Conservation (phyloP, 2,329 filamentous ascomycete genomes). For the Curvularia hawaiiensis region DNA sequence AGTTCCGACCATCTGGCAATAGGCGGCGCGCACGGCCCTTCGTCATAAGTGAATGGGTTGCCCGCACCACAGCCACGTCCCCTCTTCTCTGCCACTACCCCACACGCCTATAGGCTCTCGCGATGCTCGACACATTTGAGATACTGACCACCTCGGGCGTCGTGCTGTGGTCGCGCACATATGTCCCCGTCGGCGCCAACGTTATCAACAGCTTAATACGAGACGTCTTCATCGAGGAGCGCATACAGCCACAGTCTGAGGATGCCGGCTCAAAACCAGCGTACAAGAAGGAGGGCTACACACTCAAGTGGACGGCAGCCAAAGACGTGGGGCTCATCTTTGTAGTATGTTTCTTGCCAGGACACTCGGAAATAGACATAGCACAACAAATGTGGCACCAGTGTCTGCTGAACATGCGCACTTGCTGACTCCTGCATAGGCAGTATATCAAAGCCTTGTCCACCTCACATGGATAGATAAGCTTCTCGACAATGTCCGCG, state of each 20-base stretch:
- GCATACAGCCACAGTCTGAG: slow-evolving; percentile 65
- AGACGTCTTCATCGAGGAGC: slow-evolving; percentile 98
- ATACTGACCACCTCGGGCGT: slow-evolving; percentile 95
- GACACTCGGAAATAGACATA: background rate
- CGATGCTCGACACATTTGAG: slow-evolving; percentile 95
- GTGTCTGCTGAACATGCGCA: background rate
- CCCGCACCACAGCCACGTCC: slow-evolving; percentile 12
- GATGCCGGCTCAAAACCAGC: slow-evolving; percentile 69
- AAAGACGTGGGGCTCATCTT: slow-evolving; percentile 97
- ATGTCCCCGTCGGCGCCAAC: slow-evolving; percentile 76
- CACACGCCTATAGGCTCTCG: slow-evolving; percentile 6
- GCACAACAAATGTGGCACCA: background rate
- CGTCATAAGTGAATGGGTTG: slow-evolving; percentile 35
- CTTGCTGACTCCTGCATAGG: slow-evolving; percentile 57
- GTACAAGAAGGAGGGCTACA: slow-evolving; percentile 92
- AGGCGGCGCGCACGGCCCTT: slow-evolving; percentile 25
- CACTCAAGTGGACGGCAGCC: slow-evolving; percentile 87
- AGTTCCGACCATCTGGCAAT: slow-evolving; percentile 29
- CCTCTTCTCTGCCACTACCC: slow-evolving; percentile 6
- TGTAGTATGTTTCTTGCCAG: slow-evolving; percentile 65
- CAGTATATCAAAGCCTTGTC: slow-evolving; percentile 93
- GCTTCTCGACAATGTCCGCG: slow-evolving; percentile 91
- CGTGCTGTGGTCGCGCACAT: slow-evolving; percentile 92
- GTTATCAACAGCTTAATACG: slow-evolving; percentile 94
- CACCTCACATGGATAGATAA: slow-evolving; percentile 98